phyloP scores from a whole-genome alignment of 176 grass and related monocot species.

The Dendrocalamus sinicus region DNA sequence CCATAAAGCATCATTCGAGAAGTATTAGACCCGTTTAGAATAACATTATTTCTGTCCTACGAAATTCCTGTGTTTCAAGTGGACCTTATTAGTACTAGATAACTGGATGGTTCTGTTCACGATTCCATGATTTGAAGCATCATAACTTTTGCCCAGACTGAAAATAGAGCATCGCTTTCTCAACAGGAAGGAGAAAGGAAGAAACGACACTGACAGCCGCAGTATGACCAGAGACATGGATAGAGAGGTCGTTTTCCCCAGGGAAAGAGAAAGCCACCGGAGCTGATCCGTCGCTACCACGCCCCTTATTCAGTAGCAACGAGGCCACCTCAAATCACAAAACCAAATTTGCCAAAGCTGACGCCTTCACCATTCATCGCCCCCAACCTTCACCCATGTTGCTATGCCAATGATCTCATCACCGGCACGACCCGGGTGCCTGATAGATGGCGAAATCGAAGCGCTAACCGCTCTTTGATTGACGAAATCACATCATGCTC shows the following conservation, averaged over 20 bases:
- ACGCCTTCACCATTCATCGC: background rate
- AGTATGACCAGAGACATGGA: slow-evolving; percentile 2
- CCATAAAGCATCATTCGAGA: no score
- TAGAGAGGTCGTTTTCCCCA: slow-evolving; percentile 31
- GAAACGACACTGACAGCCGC: background rate
- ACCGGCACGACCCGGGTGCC: background rate
- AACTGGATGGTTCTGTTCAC: background rate
- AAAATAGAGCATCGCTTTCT: background rate
- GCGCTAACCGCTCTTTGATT: background rate
- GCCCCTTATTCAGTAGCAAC: background rate
- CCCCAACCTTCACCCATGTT: background rate
- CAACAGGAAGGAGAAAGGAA: background rate
- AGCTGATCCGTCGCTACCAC: background rate
- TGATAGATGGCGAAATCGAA: background rate
- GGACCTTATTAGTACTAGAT: background rate
- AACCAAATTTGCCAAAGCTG: background rate
- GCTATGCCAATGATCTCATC: no score
- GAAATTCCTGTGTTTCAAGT: background rate
- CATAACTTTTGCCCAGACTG: background rate
- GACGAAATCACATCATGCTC: background rate
- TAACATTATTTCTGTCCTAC: background rate
- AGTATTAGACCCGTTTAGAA: no score
- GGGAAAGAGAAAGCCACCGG: background rate
- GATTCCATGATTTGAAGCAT: background rate
- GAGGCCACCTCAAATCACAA: background rate